These are phyloP conservation scores for Penicillium coprophilum DNA, from an alignment of 495 filamentous ascomycete species.

Conservation along the genomic window DNA sequence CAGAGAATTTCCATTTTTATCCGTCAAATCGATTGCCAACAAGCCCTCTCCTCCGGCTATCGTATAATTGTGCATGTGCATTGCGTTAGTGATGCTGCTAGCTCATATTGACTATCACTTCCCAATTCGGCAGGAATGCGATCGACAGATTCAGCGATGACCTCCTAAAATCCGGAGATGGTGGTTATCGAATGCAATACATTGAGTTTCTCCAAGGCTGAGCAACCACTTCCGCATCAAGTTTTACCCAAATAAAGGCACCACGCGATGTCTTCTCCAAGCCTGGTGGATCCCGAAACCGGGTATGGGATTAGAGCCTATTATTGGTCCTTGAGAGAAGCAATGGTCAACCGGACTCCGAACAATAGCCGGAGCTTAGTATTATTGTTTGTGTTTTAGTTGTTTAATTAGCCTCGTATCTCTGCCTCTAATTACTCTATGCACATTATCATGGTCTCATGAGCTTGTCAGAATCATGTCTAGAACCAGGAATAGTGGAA, in stretches of 20 bases:
- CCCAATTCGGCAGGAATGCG: slow-evolving; percentile 3
- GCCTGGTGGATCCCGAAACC: slow-evolving; percentile 10
- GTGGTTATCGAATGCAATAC: neutral
- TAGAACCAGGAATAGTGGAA: slow-evolving; percentile 3
- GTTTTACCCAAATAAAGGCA: slow-evolving; percentile 18
- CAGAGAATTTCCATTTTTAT: neutral
- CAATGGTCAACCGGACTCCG: slow-evolving; percentile 8
- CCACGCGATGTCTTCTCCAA: slow-evolving; percentile 14
- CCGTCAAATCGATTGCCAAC: too few relatives aligned
- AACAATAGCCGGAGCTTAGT: slow-evolving; percentile 10
- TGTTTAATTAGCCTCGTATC: neutral
- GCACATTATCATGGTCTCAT: neutral
- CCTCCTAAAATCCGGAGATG: neutral
- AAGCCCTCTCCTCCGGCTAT: neutral
- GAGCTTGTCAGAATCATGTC: neutral
- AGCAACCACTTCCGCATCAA: slow-evolving; percentile 14
- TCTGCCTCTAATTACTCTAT: neutral
- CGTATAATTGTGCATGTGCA: slow-evolving; percentile 6
- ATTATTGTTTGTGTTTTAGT: slow-evolving; percentile 9
- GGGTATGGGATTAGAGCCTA: neutral
- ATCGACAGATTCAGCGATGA: neutral
- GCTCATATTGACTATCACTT: neutral
- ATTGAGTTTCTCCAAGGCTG: neutral
- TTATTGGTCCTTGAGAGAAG: neutral
- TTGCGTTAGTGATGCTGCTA: slow-evolving; percentile 8